These are phyloP conservation scores for Malassezia vespertilionis DNA, from an alignment of 1,284 basidiomycete species.

Conservation along the genomic window DNA sequence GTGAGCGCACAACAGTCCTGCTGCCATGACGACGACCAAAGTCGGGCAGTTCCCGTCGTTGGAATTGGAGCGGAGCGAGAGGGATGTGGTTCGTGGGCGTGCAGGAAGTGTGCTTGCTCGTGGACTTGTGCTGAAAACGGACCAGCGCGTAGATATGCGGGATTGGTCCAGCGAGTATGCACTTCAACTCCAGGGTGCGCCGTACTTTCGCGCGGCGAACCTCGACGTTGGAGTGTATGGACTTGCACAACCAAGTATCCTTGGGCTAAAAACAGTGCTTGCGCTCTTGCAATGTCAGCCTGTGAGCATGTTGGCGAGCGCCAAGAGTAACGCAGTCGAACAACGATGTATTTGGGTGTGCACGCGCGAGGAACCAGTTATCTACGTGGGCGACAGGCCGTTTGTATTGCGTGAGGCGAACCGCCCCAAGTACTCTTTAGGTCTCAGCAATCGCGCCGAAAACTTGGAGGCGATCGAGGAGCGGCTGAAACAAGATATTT, in stretches of 20 bases:
- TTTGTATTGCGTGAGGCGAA: constrained; percentile 90
- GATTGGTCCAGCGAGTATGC: no score
- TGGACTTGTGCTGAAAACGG: constrained; percentile 83
- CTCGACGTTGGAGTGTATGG: constrained; percentile 50
- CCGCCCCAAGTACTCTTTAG: constrained; percentile 67
- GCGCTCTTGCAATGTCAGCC: constrained; percentile 59
- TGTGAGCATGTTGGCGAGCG: constrained; percentile 1
- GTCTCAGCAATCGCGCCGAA: constrained; percentile 78
- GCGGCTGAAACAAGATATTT: constrained; percentile 73
- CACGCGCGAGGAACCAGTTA: constrained; percentile 71
- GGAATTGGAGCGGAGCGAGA: constrained; percentile 23
- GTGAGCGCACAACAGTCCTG: no score
- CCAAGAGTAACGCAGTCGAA: not conserved
- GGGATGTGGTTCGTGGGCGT: constrained; percentile 67
- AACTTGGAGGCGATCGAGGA: constrained; percentile 91
- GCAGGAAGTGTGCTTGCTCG: constrained; percentile 75
- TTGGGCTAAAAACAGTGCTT: constrained; percentile 81
- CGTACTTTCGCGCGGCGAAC: constrained; percentile 70
- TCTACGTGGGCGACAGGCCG: constrained; percentile 83
- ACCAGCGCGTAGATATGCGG: no score
- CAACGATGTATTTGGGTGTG: constrained; percentile 52
- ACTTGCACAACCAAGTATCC: constrained; percentile 77
- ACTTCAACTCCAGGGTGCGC: constrained; percentile 79
- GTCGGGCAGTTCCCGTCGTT: no score
- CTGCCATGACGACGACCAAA: no score